Conservation (phyloP, 2,329 filamentous ascomycete genomes). For the Coleophoma eucalyptorum region DNA sequence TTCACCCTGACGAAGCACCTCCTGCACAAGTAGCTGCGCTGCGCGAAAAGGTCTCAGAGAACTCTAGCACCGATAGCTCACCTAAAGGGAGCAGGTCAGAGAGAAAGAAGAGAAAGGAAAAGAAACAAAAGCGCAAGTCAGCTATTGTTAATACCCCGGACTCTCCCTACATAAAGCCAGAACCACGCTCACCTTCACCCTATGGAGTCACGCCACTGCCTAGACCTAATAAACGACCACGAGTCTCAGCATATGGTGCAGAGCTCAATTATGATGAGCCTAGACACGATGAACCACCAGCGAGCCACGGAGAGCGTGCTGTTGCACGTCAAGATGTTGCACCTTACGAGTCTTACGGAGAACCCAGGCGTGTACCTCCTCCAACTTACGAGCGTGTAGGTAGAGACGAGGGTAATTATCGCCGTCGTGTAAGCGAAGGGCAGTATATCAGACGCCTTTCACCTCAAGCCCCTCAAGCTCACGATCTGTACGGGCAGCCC, state of each 20-base stretch:
- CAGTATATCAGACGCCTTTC: conserved; percentile 20
- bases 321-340: conserved; percentile 13
- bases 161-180: conserved; percentile 57
- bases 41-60: conserved; percentile 40
- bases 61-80: conserved; percentile 58
- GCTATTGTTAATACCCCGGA: conserved; percentile 37
- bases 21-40: conserved; percentile 54
- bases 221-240: conserved; percentile 54
- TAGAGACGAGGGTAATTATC: conserved; percentile 21
- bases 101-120: conserved; percentile 43
- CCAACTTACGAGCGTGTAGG: conserved; percentile 21
- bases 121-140: conserved; percentile 49
- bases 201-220: conserved; percentile 47
- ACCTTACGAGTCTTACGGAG: conserved; percentile 16
- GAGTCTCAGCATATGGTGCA: conserved; percentile 38
- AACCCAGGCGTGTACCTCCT: conserved; percentile 18
- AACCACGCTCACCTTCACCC: conserved; percentile 62
- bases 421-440: conserved; percentile 14
- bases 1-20: conserved; percentile 20
- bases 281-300: conserved; percentile 35
- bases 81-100: conserved; percentile 47
- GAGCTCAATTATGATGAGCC: conserved; percentile 41
- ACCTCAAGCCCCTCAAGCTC: conserved; percentile 19
- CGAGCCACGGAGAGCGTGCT: conserved; percentile 12
- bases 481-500: conserved; percentile 18